A percentile compares a stretch with the other conserved stretches of the same genome.
Conservation (phyloP, 2,329 filamentous ascomycete species). For the Nannizziopsis barbatae region DNA sequence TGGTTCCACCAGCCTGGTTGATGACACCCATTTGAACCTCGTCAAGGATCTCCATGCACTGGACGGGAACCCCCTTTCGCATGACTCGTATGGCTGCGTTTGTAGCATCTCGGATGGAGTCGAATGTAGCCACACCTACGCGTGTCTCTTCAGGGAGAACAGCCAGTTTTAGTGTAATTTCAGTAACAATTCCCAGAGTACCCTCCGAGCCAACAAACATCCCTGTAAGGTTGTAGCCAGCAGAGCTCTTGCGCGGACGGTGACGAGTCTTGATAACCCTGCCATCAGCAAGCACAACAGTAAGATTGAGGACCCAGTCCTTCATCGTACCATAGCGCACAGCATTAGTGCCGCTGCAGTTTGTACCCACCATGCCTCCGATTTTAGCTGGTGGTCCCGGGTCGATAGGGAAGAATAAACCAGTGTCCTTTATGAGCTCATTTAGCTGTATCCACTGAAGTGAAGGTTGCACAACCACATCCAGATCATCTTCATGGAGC, state of each 20-base stretch:
- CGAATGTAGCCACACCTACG: constrained; percentile 54
- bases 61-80: constrained; percentile 53
- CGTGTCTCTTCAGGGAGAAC: constrained; percentile 52
- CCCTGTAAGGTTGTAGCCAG: constrained; percentile 59
- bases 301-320: constrained; percentile 62
- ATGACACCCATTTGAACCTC: constrained; percentile 55
- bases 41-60: constrained; percentile 55
- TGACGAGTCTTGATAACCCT: constrained; percentile 56
- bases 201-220: constrained; percentile 62
- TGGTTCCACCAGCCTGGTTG: constrained; percentile 53
- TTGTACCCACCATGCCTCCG: constrained; percentile 55
- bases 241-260: constrained; percentile 56
- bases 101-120: constrained; percentile 50
- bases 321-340: constrained; percentile 64
- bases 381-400: constrained; percentile 56
- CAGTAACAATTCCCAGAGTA: constrained; percentile 59
- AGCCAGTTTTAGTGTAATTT: constrained; percentile 57
- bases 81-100: constrained; percentile 54
- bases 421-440: constrained; percentile 57
- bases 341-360: constrained; percentile 53
- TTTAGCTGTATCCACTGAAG: constrained; percentile 91
- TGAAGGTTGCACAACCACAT: constrained; percentile 81
- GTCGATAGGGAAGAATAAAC: constrained; percentile 84
- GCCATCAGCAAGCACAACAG: constrained; percentile 59
- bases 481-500: constrained; percentile 79